Percentiles rank a stretch among this genome's conserved stretches.
These are phyloP conservation scores for Penicillium steckii DNA, from an alignment of 495 filamentous ascomycete genomes.

Conservation along the genomic window DNA sequence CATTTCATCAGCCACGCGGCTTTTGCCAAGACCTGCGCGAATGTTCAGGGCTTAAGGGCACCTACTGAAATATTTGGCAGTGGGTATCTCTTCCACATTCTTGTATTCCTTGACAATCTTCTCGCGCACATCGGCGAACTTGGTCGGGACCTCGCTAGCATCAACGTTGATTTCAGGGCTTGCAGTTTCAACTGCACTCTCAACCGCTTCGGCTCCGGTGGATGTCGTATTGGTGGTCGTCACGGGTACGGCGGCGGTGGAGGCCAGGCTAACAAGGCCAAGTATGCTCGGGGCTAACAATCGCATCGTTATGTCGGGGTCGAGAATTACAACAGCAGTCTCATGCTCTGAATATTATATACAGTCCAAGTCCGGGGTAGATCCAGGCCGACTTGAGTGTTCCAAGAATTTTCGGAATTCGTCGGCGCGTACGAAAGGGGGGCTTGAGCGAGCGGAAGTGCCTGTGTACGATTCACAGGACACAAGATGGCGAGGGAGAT, in stretches of 20 bases:
- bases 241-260: conserved; percentile 8
- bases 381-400: not conserved
- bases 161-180: not conserved
- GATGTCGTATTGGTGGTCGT: not conserved
- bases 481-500: not conserved
- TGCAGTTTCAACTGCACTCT: not conserved
- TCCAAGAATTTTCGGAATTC: not conserved
- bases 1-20: not conserved
- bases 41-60: conserved; percentile 6
- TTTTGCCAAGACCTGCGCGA: not conserved
- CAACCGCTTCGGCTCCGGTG: not conserved
- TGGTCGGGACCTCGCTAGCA: conserved; percentile 19
- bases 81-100: conserved; percentile 43
- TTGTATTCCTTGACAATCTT: conserved; percentile 47
- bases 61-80: conserved; percentile 62
- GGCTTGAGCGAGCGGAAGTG: not conserved
- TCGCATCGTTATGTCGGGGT: conserved; percentile 12
- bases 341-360: conserved; percentile 11
- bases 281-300: conserved; percentile 10
- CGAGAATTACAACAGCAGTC: not conserved
- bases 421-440: conserved; percentile 5
- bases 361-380: conserved; percentile 6
- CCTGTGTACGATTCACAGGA: not conserved
- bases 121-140: conserved; percentile 45
- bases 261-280: conserved; percentile 21